phyloP scores from a whole-genome alignment of 305 asterid genomes.

The Rubia balearica region DNA sequence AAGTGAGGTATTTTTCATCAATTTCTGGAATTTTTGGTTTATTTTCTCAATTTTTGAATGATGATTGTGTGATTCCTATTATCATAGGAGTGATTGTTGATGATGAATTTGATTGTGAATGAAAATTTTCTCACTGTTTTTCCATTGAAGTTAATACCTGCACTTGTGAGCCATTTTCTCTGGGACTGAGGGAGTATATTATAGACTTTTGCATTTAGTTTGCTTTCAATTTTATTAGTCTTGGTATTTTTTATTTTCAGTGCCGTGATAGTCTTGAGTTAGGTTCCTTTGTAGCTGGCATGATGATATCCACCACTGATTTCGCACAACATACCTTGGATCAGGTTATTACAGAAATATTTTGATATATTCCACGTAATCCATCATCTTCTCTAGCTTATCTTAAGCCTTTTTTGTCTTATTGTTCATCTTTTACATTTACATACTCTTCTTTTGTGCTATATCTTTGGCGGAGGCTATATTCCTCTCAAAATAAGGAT shows the following conservation, averaged over 20 bases:
- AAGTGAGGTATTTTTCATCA: no score
- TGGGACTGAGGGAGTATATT: no score
- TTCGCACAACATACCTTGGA: slow-evolving; percentile 73
- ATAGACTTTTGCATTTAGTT: background rate
- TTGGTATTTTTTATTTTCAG: slow-evolving; percentile 39
- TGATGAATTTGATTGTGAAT: no score
- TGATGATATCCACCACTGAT: slow-evolving; percentile 90
- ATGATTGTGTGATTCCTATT: no score
- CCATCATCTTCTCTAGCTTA: background rate
- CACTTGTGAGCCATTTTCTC: no score
- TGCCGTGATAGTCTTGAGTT: slow-evolving; percentile 96
- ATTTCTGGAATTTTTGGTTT: no score
- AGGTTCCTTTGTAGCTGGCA: slow-evolving; percentile 91
- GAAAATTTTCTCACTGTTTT: no score
- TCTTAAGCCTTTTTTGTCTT: background rate
- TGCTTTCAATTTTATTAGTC: slow-evolving; percentile 1
- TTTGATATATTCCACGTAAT: background rate
- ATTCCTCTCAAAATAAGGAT: background rate
- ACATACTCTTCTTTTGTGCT: slow-evolving; percentile 1
- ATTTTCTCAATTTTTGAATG: no score
- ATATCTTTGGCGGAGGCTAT: no score
- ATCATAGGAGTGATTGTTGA: no score
- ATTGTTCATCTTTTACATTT: background rate
- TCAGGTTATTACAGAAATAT: slow-evolving; percentile 39
- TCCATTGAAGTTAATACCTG: no score